A percentile compares a stretch with the other conserved stretches of the same genome.
These are phyloP conservation scores for Chrysosporium keratinophilum DNA, from an alignment of 2,329 filamentous ascomycete genomes.

Conservation along the genomic window DNA sequence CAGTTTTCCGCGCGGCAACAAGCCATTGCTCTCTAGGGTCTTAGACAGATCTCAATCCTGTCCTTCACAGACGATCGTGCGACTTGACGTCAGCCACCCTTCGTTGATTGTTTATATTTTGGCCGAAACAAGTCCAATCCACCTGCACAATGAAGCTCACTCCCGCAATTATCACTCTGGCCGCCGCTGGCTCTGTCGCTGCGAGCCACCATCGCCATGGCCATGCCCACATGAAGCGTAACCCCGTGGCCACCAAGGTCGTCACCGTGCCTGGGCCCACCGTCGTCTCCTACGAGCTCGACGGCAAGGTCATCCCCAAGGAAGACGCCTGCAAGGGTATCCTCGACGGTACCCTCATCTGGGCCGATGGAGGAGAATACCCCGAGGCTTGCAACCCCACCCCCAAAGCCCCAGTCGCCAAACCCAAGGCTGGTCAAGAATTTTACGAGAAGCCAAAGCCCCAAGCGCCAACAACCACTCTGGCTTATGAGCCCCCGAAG, in stretches of 20 bases:
- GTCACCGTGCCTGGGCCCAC: slow-evolving; percentile 52
- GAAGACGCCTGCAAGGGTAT: slow-evolving; percentile 62
- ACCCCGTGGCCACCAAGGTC: slow-evolving; percentile 34
- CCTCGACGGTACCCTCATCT: slow-evolving; percentile 54
- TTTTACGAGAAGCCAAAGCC: slow-evolving; percentile 4
- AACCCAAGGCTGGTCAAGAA: slow-evolving; percentile 21
- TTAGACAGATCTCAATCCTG: slow-evolving; percentile 18
- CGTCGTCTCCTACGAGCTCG: slow-evolving; percentile 61
- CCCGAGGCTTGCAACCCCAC: slow-evolving; percentile 40
- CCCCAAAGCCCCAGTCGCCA: slow-evolving; percentile 23
- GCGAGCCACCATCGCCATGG: slow-evolving; percentile 28
- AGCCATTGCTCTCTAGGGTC: slow-evolving; percentile 9
- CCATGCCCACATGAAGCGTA: slow-evolving; percentile 30
- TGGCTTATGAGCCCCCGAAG: background rate
- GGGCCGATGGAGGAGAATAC: slow-evolving; percentile 53
- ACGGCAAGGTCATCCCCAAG: slow-evolving; percentile 51
- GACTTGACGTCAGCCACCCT: slow-evolving; percentile 13
- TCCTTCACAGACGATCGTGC: slow-evolving; percentile 10
- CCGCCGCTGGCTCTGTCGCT: slow-evolving; percentile 29
- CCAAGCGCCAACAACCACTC: slow-evolving; percentile 2
- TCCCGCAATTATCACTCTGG: slow-evolving; percentile 31
- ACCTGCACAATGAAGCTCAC: slow-evolving; percentile 33
- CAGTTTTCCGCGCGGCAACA: slow-evolving; percentile 2
- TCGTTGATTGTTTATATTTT: slow-evolving; percentile 8
- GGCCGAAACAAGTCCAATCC: background rate